Evolutionary conservation across 176 grass and related monocot species (phyloP).

Genomic region (Hsuehochloa calcarea): DNA sequence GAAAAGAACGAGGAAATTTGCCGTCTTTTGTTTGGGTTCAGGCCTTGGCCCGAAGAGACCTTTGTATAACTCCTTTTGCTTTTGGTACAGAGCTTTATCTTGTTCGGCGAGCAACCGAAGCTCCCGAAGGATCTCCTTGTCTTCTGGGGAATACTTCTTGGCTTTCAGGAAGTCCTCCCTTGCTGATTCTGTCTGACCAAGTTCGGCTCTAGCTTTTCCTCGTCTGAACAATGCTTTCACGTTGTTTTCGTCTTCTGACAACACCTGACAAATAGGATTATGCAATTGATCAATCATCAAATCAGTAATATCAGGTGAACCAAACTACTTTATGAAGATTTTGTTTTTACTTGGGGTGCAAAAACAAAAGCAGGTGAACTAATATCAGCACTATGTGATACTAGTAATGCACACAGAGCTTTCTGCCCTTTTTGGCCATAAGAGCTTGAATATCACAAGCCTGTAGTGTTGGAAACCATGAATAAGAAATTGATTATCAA

Average conservation of each 20-base stretch:
- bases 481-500: background rate
- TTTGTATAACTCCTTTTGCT: constrained; percentile 89
- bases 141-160: constrained; percentile 65
- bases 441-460: background rate
- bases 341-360: background rate
- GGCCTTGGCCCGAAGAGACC: constrained; percentile 81
- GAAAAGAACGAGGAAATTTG: constrained; percentile 51
- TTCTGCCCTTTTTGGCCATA: background rate
- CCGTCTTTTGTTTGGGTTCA: constrained; percentile 50
- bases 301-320: background rate
- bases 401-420: background rate
- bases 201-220: constrained; percentile 82
- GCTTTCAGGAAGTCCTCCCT: constrained; percentile 79
- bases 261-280: constrained; percentile 52
- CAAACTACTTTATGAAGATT: background rate
- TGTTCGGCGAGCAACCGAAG: constrained; percentile 58
- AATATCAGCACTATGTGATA: background rate
- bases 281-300: background rate
- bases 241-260: constrained; percentile 89
- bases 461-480: background rate
- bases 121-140: constrained; percentile 62
- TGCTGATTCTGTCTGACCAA: constrained; percentile 82
- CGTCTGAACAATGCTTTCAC: constrained; percentile 81
- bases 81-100: constrained; percentile 81
- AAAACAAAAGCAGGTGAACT: constrained; percentile 3